Conservation (phyloP, 1,284 basidiomycete species). For the Ustanciosporium gigantosporum region DNA sequence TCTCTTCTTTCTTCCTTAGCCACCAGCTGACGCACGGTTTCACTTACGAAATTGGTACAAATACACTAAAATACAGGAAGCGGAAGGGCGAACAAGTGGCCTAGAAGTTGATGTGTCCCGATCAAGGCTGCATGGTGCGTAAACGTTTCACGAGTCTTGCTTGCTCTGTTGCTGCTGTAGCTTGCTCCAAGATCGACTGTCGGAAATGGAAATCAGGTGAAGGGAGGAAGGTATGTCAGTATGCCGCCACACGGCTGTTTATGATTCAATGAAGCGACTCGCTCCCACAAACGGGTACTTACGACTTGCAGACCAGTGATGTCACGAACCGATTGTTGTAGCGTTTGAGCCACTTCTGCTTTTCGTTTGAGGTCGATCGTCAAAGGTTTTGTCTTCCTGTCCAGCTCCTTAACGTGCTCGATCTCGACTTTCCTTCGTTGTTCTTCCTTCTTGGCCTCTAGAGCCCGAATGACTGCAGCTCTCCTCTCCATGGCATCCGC, state of each 20-base stretch:
- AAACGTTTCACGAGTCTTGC: conserved; percentile 35
- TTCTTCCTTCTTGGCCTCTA: conserved; percentile 34
- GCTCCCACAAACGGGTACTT: conserved; percentile 1
- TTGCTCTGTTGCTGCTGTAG: conserved; percentile 33
- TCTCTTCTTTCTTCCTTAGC: too few species aligned
- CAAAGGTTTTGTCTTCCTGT: conserved; percentile 14
- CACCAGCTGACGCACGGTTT: too few species aligned
- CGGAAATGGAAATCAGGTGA: background rate
- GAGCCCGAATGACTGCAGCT: conserved; percentile 19
- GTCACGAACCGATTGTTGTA: conserved; percentile 27
- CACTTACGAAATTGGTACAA: too few species aligned
- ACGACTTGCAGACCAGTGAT: conserved; percentile 33
- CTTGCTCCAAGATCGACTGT: conserved; percentile 38
- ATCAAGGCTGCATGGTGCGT: conserved; percentile 25
- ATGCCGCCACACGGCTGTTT: background rate
- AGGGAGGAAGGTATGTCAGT: background rate
- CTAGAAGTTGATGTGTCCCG: too few species aligned
- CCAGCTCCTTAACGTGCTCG: conserved; percentile 11
- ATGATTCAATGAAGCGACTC: background rate
- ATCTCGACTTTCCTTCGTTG: conserved; percentile 19
- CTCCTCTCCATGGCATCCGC: conserved; percentile 32
- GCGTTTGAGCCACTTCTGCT: conserved; percentile 27
- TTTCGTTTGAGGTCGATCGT: conserved; percentile 28
- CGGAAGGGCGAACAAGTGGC: too few species aligned
- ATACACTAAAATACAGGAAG: too few species aligned